Base-by-base conservation (phyloP, 805 yeast species). In the Pichia gijzeniarum region DNA sequence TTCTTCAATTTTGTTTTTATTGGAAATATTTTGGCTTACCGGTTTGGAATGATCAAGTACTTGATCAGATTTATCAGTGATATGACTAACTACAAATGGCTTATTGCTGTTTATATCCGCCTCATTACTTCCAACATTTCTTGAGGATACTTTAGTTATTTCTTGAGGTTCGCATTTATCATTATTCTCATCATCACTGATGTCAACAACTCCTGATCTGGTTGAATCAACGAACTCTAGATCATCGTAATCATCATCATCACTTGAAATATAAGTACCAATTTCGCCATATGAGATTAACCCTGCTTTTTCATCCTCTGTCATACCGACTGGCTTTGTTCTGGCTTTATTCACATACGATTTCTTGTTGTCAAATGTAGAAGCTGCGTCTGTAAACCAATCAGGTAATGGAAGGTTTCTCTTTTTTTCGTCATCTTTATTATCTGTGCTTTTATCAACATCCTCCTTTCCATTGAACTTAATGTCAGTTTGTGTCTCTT, bases 241-340 rank as follows among this genome's bases (percentile, higher is more conserved):
- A 32, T 56, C 47, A 14, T 59, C 45, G 3, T 47, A 51, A 8
- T 48, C 45, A 3, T 47, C 52, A 8, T 48, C 49, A 16, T 43
- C 25, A 19, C 46, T 48, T 7, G 54, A 49, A 14, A 62, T 35
- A 17, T 61, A 55, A 12, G 37, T n/a, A 28, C 61, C 66, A 1
- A 76, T 74, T 46, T 75, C 80, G 35, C 61, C 59, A 74, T 77
- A 77, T 0, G 80, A 63, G 4, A 77, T 66, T 40, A 79, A 56
- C 0, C 81, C 82, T 1, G 70, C 73, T 37, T 64, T 63, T 46
- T 73, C 77, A 40, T 71, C 73, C 25, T 65, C 71, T 3, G 67
- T 62, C 18, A 45, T 14, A 1, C 10, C 10, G 28, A 25, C 28
- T 25, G 28, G 28, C 10, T 6, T 10, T 7, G 10, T 7, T 10